Percentiles rank a stretch among this genome's conserved stretches.
phyloP scores from a whole-genome alignment of 805 yeast genomes.

The Starmerella roubikii region DNA sequence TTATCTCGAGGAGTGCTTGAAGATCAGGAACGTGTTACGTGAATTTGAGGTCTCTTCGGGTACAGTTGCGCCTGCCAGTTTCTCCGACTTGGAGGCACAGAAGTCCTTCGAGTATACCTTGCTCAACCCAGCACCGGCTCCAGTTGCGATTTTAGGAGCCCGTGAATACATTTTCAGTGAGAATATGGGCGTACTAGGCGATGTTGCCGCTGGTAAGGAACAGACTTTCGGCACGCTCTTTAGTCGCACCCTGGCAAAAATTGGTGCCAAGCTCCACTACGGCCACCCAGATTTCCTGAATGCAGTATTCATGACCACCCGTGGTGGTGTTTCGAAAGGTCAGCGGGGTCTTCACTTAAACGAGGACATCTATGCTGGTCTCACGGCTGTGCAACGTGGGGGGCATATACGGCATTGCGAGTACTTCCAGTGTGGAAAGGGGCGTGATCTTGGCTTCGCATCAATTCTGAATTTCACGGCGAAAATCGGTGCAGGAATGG shows the following conservation, averaged over 20 bases:
- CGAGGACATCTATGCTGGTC: slow-evolving; percentile 80
- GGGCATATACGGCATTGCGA: slow-evolving; percentile 79
- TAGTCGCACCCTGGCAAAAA: slow-evolving; percentile 67
- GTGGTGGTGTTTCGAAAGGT: slow-evolving; percentile 81
- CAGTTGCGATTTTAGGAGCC: slow-evolving; percentile 75
- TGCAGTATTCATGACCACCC: slow-evolving; percentile 60
- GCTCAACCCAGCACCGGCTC: slow-evolving; percentile 21
- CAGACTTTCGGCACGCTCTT: slow-evolving; percentile 78
- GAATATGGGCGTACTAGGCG: slow-evolving; percentile 69
- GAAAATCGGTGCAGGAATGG: slow-evolving; percentile 84
- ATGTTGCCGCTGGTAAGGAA: slow-evolving; percentile 79
- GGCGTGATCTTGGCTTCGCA: slow-evolving; percentile 73
- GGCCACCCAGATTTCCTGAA: slow-evolving; percentile 80
- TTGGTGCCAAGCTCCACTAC: slow-evolving; percentile 73
- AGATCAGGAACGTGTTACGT: slow-evolving; percentile 57
- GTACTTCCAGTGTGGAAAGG: slow-evolving; percentile 76
- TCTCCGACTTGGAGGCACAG: neutral
- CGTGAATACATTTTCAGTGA: slow-evolving; percentile 75
- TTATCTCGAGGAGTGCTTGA: slow-evolving; percentile 68
- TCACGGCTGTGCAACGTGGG: slow-evolving; percentile 64
- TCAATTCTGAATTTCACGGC: slow-evolving; percentile 72
- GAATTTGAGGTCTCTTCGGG: slow-evolving; percentile 42
- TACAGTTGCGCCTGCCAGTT: neutral
- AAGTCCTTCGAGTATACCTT: slow-evolving; percentile 1
- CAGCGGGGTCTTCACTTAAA: slow-evolving; percentile 71